Evolutionary conservation across 768 basidiomycete species (phyloP).

Genomic region (Tubosaeta sp.): DNA sequence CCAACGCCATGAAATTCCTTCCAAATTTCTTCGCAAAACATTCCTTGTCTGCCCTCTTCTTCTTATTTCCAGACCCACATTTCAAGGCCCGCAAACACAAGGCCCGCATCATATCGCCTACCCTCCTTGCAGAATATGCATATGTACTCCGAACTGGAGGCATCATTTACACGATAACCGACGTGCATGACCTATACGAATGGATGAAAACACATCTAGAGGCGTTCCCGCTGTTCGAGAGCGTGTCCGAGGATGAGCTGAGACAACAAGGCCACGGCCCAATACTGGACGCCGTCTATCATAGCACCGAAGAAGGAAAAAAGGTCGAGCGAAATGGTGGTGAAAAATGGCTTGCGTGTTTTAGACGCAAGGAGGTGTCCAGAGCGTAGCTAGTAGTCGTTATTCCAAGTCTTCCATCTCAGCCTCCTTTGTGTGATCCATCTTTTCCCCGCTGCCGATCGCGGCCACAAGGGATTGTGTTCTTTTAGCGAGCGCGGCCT

Average conservation of each 20-base stretch:
- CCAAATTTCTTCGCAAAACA: conserved; percentile 93
- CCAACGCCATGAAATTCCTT: conserved; percentile 98
- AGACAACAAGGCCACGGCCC: conserved; percentile 71
- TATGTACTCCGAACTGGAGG: conserved; percentile 92
- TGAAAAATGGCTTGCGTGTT: conserved; percentile 91
- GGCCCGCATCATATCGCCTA: conserved; percentile 96
- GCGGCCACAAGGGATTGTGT: conserved; percentile 60
- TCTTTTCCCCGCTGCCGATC: conserved; percentile 47
- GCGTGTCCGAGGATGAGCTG: conserved; percentile 69
- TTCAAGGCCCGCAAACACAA: conserved; percentile 99
- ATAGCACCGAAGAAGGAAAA: conserved; percentile 91
- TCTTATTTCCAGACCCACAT: conserved; percentile 98
- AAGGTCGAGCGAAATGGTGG: conserved; percentile 93
- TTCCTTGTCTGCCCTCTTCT: conserved; percentile 90
- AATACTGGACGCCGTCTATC: conserved; percentile 78
- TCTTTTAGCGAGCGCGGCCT: conserved; percentile 56
- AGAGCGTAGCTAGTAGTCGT: conserved; percentile 3
- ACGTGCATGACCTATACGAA: conserved; percentile 87
- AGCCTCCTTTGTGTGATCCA: conserved; percentile 30
- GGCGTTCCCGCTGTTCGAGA: conserved; percentile 82
- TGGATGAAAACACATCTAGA: conserved; percentile 95
- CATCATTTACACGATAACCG: conserved; percentile 96
- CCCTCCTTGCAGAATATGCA: conserved; percentile 96
- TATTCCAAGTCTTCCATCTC: conserved; percentile 34
- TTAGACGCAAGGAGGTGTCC: conserved; percentile 50